Evolutionary conservation across 441 rosid genomes (phyloP).

Genomic region (Adansonia gregorii): DNA sequence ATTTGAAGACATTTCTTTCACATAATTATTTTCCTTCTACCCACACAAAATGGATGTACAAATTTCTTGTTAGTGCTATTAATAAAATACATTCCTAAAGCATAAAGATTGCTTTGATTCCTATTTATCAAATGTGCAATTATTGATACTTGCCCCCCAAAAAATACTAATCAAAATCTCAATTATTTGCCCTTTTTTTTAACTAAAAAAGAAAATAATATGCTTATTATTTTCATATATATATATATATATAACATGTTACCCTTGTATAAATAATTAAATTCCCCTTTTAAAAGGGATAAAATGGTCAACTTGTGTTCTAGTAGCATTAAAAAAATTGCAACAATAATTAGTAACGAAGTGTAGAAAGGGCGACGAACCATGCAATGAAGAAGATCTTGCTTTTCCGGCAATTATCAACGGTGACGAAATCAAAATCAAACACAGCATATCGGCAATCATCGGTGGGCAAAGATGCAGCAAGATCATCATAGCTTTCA

Average conservation of each 20-base stretch:
- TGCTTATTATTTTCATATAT: no score
- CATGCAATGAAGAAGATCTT: conserved; percentile 97
- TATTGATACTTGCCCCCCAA: background rate
- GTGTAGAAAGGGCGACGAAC: conserved; percentile 37
- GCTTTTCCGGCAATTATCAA: conserved; percentile 90
- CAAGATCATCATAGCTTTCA: conserved; percentile 66
- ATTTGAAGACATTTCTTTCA: no score
- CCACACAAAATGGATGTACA: no score
- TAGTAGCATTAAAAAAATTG: background rate
- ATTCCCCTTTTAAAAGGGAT: background rate
- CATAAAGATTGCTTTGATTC: background rate
- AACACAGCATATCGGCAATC: conserved; percentile 92
- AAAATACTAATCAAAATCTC: background rate
- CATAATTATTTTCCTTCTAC: background rate
- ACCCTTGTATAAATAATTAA: conserved; percentile 16
- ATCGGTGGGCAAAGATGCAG: conserved; percentile 72
- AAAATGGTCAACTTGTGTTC: background rate
- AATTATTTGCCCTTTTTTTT: conserved; percentile 14
- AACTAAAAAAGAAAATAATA: background rate
- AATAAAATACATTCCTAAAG: background rate
- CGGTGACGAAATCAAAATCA: conserved; percentile 86
- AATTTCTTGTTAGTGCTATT: no score
- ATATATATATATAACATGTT: background rate
- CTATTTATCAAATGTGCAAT: background rate
- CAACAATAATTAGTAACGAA: background rate